Base-by-base conservation (phyloP, 345 rosid species). In the Turnera subulata region DNA sequence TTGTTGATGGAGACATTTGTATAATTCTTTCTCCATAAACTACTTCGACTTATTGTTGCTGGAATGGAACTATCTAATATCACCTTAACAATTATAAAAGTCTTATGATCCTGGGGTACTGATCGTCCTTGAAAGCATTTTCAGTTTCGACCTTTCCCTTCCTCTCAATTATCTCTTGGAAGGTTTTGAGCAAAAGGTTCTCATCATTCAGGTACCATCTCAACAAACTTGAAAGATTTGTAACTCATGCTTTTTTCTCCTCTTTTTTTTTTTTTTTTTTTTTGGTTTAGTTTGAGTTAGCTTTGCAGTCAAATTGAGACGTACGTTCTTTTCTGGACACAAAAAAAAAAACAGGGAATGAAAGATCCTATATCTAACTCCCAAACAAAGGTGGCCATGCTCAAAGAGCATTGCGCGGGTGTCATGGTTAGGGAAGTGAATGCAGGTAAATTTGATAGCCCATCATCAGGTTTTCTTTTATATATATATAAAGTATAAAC, bases 71-170 rank as follows among this genome's bases (percentile, higher is more conserved):
- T 29, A 19, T 40, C 37, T 32, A 55, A 56, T 22, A 38, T 74
- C 19, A 46, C 81, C 94, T 88, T 91, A 63, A 84, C 66, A n/a
- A 22, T 19, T 50, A 44, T 15, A 53, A 20, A 26, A 91, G 96
- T 91, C 98, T 5, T 62, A 43, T 57, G 96, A 91, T 78, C 98
- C 96, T 1, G 98, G 98, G 38, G 95, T 46, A 46, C 63, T 65
- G 16, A 79, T 74, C 73, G 95, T 91, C 56, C 76, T 88, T 58
- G 96, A 91, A 79, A 84, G 96, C 51, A 80, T 91, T 37, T 85
- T 91, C 59, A 81, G 88, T 55, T 77, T 86, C 67, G 66, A 86
- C 61, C 98, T 88, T 58, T 88, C 98, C 6, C 71, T 88, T 57
- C 92, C 95, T 60, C 75, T 91, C 45, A 91, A 88, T 58, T 80